These are phyloP conservation scores for Trichoderma polysporum DNA, from an alignment of 2,329 filamentous ascomycete species.

Conservation along the genomic window DNA sequence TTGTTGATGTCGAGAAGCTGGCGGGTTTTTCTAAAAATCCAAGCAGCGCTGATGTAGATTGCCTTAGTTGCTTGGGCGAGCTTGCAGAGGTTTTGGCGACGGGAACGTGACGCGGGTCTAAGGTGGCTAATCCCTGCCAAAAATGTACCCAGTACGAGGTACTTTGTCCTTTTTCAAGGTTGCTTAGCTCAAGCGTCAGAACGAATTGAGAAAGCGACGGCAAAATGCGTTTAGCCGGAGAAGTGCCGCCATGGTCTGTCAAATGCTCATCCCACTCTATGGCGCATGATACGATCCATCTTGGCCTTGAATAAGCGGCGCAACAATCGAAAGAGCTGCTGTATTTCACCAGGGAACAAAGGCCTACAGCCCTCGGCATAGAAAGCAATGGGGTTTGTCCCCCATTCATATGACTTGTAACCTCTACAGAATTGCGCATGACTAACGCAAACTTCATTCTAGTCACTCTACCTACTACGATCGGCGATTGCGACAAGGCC, in stretches of 20 bases:
- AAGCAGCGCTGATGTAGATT: neutral
- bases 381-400: constrained; percentile 5
- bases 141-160: neutral
- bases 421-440: neutral
- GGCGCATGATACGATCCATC: constrained; percentile 3
- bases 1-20: neutral
- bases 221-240: constrained; percentile 25
- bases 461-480: constrained; percentile 80
- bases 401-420: neutral
- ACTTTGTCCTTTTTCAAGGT: neutral
- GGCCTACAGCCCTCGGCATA: neutral
- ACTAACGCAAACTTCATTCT: neutral
- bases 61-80: neutral
- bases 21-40: neutral
- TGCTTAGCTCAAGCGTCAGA: neutral
- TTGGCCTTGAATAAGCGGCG: neutral
- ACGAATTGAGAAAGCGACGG: no score
- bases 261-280: constrained; percentile 21
- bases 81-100: constrained; percentile 21
- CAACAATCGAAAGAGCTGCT: neutral
- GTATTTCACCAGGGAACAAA: neutral
- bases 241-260: constrained; percentile 27
- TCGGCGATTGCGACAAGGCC: constrained; percentile 77
- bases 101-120: constrained; percentile 23
- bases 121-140: constrained; percentile 13